These are phyloP conservation scores for Emergomyces pasteurianus DNA, from an alignment of 2,329 filamentous ascomycete genomes.

Conservation along the genomic window DNA sequence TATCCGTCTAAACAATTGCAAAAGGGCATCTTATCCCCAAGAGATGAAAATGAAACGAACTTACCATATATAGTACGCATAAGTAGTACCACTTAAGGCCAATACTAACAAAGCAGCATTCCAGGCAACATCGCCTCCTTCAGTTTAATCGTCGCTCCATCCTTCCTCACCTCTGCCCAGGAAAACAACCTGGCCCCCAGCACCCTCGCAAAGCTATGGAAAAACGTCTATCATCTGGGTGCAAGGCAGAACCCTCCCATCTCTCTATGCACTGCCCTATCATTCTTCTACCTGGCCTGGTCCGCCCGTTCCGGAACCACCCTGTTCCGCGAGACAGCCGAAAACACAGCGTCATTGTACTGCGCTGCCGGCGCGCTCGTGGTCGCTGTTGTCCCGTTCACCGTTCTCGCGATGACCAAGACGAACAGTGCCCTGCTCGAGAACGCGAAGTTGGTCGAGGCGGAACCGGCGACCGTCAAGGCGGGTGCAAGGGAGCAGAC, in stretches of 20 bases:
- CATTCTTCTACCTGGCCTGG: slow-evolving; percentile 33
- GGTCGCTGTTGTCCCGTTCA: slow-evolving; percentile 24
- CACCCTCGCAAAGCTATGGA: slow-evolving; percentile 22
- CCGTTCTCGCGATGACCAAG: slow-evolving; percentile 17
- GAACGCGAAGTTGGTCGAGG: slow-evolving; percentile 16
- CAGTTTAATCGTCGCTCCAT: slow-evolving; percentile 17
- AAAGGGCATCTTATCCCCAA: not conserved
- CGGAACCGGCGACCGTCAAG: slow-evolving; percentile 13
- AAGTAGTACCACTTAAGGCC: not conserved
- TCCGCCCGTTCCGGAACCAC: slow-evolving; percentile 8
- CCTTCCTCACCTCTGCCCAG: slow-evolving; percentile 15
- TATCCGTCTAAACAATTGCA: not conserved
- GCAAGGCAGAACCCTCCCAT: slow-evolving; percentile 42
- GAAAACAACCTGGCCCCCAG: slow-evolving; percentile 3
- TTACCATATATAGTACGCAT: not conserved
- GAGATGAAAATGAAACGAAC: not conserved
- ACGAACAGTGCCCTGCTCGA: slow-evolving; percentile 19
- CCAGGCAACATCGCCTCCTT: slow-evolving; percentile 20
- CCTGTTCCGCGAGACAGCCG: slow-evolving; percentile 6
- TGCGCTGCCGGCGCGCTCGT: slow-evolving; percentile 18
- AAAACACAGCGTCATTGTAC: slow-evolving; percentile 13
- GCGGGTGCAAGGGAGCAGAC: slow-evolving; percentile 11
- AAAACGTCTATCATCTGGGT: slow-evolving; percentile 35
- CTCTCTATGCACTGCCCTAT: slow-evolving; percentile 40
- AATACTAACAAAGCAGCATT: not conserved